phyloP scores from a whole-genome alignment of 2,329 filamentous ascomycete genomes.

The Neodidymelliopsis sp. region DNA sequence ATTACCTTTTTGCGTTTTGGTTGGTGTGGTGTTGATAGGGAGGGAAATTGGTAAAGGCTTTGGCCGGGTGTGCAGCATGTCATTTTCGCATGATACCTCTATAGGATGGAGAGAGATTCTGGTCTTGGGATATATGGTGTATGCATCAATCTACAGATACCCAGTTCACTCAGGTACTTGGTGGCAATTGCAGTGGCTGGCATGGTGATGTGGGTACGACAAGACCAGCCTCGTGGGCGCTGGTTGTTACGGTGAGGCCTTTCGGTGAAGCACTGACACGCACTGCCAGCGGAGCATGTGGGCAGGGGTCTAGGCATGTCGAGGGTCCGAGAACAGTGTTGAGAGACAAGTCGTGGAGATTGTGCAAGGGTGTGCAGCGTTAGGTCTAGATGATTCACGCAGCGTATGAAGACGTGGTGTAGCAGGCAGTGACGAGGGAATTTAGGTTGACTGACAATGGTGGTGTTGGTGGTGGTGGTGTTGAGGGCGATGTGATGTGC shows the following conservation, averaged over 20 bases:
- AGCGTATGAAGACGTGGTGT: no score
- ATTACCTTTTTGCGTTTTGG: conserved; percentile 1
- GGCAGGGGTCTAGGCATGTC: conserved; percentile 15
- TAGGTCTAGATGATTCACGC: no score
- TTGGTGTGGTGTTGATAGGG: conserved; percentile 1
- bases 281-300: conserved; percentile 19
- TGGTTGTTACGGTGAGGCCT: conserved; percentile 1
- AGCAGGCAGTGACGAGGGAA: no score
- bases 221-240: not conserved
- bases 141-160: conserved; percentile 16
- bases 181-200: not conserved
- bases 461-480: conserved; percentile 4
- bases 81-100: conserved; percentile 23
- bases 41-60: conserved; percentile 18
- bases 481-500: not conserved
- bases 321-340: not conserved
- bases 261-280: conserved; percentile 13
- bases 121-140: conserved; percentile 3
- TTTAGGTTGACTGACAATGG: no score
- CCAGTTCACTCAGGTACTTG: conserved; percentile 10
- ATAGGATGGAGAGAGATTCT: conserved; percentile 14
- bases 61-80: conserved; percentile 11
- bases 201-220: not conserved
- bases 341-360: no score
- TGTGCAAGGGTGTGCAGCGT: no score